Evolutionary conservation across 148 eudicot species (phyloP), one percentile per base, ranked within the genome.

Genomic region (Rheum nobile): DNA sequence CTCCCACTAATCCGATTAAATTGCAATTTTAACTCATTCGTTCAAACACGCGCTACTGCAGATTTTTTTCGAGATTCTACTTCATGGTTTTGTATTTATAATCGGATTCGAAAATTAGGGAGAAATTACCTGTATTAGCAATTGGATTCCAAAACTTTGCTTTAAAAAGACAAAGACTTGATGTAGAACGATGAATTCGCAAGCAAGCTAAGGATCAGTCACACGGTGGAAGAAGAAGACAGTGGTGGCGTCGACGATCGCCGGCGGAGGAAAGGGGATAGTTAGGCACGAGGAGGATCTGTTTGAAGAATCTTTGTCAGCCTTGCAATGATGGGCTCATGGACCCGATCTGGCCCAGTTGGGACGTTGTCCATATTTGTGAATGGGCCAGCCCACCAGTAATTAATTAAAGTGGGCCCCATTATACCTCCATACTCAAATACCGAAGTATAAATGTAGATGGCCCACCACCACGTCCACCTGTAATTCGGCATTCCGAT

Each of bases 61-160:
- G 7, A 19, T 17, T 48, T 48, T 1, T 19, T 1, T 22, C 54
- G 22, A 48, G 4, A 4, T 48, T n/a, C 6, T 48, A 4, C 4
- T 48, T 4, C 14, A 26, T 26, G 13, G 13, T 1, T 55, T 55
- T 55, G 63, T 7, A 22, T 44, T 44, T 55, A 55, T 0, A 22
- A 8, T 9, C 63, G 29, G 32, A 55, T 9, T 26, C 6, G 32
- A 0, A 22, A 55, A 17, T 28, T 10, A 24, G 4, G 9, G 32
- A 59, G 67, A 26, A 59, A 59, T 24, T 31, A 65, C 70, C 70
- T 65, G 70, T 31, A 34, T 16, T 32, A 65, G 69, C n/a, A 65
- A 32, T 10, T 65, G 3, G 69, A 31, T 65, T 29, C 67, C 17
- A 59, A 4, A 12, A 29, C 17, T 28, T 59, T 13, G 34, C 6